phyloP scores from a whole-genome alignment of 768 basidiomycete species.

The Coprinopsis marcescibilis region DNA sequence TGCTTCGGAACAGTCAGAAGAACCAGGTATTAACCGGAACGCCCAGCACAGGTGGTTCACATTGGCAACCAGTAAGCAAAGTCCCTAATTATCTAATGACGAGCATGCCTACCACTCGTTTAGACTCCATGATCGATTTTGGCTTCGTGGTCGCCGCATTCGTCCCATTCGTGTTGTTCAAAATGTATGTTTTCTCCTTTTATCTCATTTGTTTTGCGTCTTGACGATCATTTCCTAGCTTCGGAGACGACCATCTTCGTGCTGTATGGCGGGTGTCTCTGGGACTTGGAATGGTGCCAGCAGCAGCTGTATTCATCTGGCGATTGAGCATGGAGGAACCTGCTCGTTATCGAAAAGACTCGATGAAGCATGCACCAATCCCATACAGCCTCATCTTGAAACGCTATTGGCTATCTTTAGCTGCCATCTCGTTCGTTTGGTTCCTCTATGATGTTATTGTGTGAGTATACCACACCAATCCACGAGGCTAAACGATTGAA shows the following conservation, averaged over 20 bases:
- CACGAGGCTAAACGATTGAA: not conserved
- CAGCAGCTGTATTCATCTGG: constrained; percentile 79
- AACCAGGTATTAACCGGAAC: constrained; percentile 67
- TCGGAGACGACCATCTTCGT: constrained; percentile 71
- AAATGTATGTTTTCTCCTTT: constrained; percentile 57
- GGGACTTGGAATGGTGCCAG: constrained; percentile 79
- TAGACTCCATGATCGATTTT: constrained; percentile 81
- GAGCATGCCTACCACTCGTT: not conserved
- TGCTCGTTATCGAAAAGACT: constrained; percentile 62
- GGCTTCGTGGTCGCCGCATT: constrained; percentile 79
- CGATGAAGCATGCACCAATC: constrained; percentile 69
- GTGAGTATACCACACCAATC: not conserved
- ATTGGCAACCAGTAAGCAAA: constrained; percentile 72
- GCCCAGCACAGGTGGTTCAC: constrained; percentile 85
- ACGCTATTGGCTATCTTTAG: constrained; percentile 73
- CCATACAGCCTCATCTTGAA: constrained; percentile 74
- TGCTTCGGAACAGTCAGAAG: constrained; percentile 86
- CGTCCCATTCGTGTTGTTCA: constrained; percentile 78
- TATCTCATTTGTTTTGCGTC: constrained; percentile 1
- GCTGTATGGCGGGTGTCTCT: constrained; percentile 86
- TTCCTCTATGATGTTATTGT: constrained; percentile 20
- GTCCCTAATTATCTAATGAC: not conserved
- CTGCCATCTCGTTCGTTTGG: constrained; percentile 77
- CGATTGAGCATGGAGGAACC: constrained; percentile 83
- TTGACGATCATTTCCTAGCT: constrained; percentile 35